Percentiles rank a stretch among this genome's conserved stretches.
Evolutionary conservation across 2,329 filamentous ascomycete species (phyloP).

Genomic region (Talaromyces funiculosus): DNA sequence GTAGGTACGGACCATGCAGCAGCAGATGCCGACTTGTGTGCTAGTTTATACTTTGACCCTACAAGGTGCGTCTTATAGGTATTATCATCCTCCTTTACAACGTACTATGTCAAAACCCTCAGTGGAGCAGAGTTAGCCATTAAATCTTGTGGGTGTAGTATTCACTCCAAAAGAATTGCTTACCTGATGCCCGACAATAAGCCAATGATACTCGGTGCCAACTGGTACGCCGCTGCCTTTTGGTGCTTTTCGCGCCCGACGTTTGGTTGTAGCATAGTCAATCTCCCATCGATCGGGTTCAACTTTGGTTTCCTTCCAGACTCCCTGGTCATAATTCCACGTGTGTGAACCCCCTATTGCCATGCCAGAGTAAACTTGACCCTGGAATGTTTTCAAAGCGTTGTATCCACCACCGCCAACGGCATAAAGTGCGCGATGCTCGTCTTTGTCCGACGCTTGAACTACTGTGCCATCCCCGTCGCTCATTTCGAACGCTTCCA

Average conservation of each 20-base stretch:
- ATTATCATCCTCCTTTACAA: conserved; percentile 32
- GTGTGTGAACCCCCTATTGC: conserved; percentile 33
- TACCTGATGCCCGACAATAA: conserved; percentile 32
- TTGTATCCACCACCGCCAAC: conserved; percentile 24
- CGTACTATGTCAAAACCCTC: conserved; percentile 20
- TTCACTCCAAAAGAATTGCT: not conserved
- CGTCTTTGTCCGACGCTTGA: not conserved
- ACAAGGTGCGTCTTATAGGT: conserved; percentile 31
- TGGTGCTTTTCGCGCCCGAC: conserved; percentile 27
- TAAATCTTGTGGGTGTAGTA: not conserved
- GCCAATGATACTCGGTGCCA: conserved; percentile 33
- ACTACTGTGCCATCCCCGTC: not conserved
- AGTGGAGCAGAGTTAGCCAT: not conserved
- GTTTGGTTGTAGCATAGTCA: conserved; percentile 28
- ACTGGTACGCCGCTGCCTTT: conserved; percentile 30
- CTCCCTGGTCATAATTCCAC: conserved; percentile 33
- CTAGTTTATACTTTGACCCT: conserved; percentile 33
- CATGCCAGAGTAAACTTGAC: conserved; percentile 33
- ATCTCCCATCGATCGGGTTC: conserved; percentile 33
- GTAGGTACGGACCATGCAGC: conserved; percentile 32
- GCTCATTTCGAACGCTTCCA: not conserved
- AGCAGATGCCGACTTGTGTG: conserved; percentile 26
- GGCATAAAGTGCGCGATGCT: not conserved
- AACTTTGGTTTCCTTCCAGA: conserved; percentile 32
- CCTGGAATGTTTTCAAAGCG: conserved; percentile 28